Evolutionary conservation across 2,329 filamentous ascomycete genomes (phyloP).

Genomic region (Pseudogymnoascus sp.): DNA sequence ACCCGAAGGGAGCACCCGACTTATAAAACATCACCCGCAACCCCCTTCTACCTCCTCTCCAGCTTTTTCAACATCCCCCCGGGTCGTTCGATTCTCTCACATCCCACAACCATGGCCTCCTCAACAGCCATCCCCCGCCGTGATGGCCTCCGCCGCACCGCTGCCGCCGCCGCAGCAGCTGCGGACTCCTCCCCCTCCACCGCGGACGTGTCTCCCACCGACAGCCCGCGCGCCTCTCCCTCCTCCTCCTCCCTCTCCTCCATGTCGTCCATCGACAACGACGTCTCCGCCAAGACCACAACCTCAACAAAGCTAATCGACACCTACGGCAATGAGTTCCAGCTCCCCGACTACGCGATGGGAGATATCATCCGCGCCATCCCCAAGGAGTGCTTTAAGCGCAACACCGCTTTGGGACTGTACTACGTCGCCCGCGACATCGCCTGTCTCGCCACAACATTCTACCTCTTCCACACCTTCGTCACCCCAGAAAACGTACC

Average conservation of each 20-base stretch:
- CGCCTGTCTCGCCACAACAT: slow-evolving; percentile 63
- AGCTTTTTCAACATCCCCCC: background rate
- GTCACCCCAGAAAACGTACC: slow-evolving; percentile 80
- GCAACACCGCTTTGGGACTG: slow-evolving; percentile 68
- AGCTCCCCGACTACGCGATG: slow-evolving; percentile 91
- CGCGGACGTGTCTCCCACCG: slow-evolving; percentile 48
- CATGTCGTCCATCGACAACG: slow-evolving; percentile 61
- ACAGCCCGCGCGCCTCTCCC: slow-evolving; percentile 55
- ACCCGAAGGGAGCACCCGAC: background rate
- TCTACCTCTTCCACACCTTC: slow-evolving; percentile 83
- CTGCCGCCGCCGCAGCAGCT: slow-evolving; percentile 21
- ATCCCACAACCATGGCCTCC: slow-evolving; percentile 25
- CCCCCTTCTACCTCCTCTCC: background rate
- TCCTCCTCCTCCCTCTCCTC: slow-evolving; percentile 93
- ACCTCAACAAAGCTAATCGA: slow-evolving; percentile 70
- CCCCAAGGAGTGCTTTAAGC: slow-evolving; percentile 92
- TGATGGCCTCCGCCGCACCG: slow-evolving; percentile 22
- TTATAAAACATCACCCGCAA: background rate
- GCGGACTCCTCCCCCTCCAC: slow-evolving; percentile 42
- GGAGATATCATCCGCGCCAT: slow-evolving; percentile 97
- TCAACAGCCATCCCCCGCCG: slow-evolving; percentile 23
- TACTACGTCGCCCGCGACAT: slow-evolving; percentile 81
- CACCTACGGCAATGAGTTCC: slow-evolving; percentile 91
- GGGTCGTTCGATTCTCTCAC: background rate
- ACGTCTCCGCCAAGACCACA: slow-evolving; percentile 37